Base-by-base conservation (phyloP, 768 basidiomycete genomes). In the Tubosaeta sp. region DNA sequence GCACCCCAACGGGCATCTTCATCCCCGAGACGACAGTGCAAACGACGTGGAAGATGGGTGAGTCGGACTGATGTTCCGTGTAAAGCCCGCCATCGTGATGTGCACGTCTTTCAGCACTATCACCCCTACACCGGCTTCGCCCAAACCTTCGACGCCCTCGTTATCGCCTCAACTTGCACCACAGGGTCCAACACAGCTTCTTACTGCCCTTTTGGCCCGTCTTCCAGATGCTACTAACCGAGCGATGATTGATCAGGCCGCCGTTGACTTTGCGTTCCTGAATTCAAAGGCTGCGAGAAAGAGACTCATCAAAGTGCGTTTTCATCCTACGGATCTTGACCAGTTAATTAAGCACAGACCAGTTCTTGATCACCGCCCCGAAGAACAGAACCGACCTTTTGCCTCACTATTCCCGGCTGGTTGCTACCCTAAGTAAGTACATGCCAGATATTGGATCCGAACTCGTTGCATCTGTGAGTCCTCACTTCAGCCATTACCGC, bases 271-370 rank as follows among this genome's bases (percentile, higher is more conserved):
- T 67, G 91, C 93, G 0, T 92, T 95, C 63, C 75, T 99, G 52
- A 99, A 98, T 65, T 95, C 93, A 39, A 98, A 98, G 67, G 93
- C 95, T 19, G 91, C 95, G 12, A 77, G 97, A 60, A 98, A 95
- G 67, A 74, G 97, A 51, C 78, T 97, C 37, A 77, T 91, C 58
- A 94, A 85, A 80, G 95, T 94, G 41, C 50, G 57, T 50, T 44
- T 56, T 25, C 43, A 51, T 39, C 14, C 3, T 29, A n/a, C 35
- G 22, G n/a, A 31, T 43, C 22, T 49, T 43, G 48, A 22, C 5
- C 59, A 48, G 39, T 53, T 50, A 37, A 25, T 59, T 56, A 26
- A 55, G 27, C 44, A 32, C 26, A 48, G 42, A 55, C 22, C 58
- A 94, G 90, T 91, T 89, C 62, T 77, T 98, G 61, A 76, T 77